Evolutionary conservation across 768 basidiomycete genomes (phyloP).

Genomic region (Suillus sp.): DNA sequence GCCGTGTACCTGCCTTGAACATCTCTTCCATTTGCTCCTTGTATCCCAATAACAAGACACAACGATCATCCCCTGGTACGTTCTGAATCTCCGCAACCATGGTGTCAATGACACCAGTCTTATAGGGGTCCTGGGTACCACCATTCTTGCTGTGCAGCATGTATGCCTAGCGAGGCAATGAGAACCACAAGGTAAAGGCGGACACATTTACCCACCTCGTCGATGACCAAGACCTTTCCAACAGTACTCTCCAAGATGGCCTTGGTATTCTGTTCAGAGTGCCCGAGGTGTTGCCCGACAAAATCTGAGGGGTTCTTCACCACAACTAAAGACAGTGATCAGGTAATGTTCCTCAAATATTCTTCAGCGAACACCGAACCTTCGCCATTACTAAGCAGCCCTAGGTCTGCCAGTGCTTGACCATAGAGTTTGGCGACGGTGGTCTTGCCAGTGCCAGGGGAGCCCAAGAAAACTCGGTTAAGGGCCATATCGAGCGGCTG

Average conservation of each 20-base stretch:
- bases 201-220: constrained; percentile 48
- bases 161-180: constrained; percentile 52
- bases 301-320: constrained; percentile 72
- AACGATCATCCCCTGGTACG: constrained; percentile 68
- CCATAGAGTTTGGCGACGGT: constrained; percentile 66
- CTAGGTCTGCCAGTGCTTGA: constrained; percentile 55
- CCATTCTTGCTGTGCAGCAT: constrained; percentile 54
- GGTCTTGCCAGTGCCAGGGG: constrained; percentile 68
- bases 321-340: constrained; percentile 45
- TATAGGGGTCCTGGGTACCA: constrained; percentile 50
- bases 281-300: constrained; percentile 55
- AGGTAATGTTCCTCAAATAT: neutral
- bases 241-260: constrained; percentile 57
- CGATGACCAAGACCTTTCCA: constrained; percentile 72
- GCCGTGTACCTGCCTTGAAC: constrained; percentile 55
- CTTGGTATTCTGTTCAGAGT: constrained; percentile 67
- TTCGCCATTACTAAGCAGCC: constrained; percentile 64
- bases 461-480: constrained; percentile 63
- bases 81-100: constrained; percentile 76
- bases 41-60: constrained; percentile 67
- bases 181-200: neutral
- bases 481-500: constrained; percentile 51
- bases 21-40: constrained; percentile 69
- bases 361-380: constrained; percentile 37
- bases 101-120: constrained; percentile 72